These are phyloP conservation scores for Malus hybrid DNA, from an alignment of 331 rosid species.

Conservation along the genomic window DNA sequence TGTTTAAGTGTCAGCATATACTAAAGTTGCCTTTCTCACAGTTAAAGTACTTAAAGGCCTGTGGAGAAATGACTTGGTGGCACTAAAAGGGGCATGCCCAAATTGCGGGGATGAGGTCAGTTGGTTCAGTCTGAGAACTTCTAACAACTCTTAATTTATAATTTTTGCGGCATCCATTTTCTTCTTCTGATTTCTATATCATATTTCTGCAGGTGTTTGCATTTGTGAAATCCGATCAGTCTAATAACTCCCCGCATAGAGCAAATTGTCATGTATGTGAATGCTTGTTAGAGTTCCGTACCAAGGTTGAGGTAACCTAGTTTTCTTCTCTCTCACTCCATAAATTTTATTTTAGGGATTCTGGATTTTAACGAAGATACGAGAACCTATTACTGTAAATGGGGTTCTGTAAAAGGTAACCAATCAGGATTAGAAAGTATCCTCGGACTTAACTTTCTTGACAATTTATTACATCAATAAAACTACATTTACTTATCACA, in stretches of 20 bases:
- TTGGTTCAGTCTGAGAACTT: background rate
- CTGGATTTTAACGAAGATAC: too few species aligned
- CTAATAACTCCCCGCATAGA: slow-evolving; percentile 61
- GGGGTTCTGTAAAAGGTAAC: background rate
- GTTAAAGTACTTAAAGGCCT: slow-evolving; percentile 80
- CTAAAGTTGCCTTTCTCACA: slow-evolving; percentile 22
- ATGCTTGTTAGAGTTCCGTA: slow-evolving; percentile 65
- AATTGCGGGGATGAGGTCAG: slow-evolving; percentile 93
- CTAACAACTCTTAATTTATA: background rate
- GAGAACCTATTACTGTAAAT: background rate
- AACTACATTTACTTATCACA: too few species aligned
- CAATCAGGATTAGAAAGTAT: too few species aligned
- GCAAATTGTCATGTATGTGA: slow-evolving; percentile 91
- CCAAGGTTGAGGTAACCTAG: slow-evolving; percentile 62
- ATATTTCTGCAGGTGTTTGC: slow-evolving; percentile 71
- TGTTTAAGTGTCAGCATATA: background rate
- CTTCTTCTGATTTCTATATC: background rate
- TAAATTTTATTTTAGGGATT: background rate
- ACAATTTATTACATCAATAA: too few species aligned
- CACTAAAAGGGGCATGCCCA: slow-evolving; percentile 84
- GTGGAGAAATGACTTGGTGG: slow-evolving; percentile 78
- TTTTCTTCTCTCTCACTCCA: slow-evolving; percentile 1
- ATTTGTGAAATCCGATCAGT: slow-evolving; percentile 58
- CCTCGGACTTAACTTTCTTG: background rate
- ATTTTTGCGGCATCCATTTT: background rate